Base-by-base conservation (phyloP, 2,329 filamentous ascomycete genomes). In the Daldinia sp. region DNA sequence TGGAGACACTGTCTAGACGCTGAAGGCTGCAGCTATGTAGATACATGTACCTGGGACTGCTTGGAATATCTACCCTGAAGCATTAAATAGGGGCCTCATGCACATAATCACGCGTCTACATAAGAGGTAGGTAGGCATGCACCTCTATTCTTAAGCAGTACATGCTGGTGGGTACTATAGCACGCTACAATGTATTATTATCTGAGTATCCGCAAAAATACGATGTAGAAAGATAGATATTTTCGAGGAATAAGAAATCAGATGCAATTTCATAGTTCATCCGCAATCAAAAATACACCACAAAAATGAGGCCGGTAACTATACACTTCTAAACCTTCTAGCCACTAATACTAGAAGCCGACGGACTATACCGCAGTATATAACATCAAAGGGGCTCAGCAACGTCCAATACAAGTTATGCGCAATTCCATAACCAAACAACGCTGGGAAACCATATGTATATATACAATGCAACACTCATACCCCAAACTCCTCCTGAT, bases 401-500 rank as follows among this genome's bases (percentile, higher is more conserved):
- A 25, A n/a, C 21, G n/a, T 17, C 23, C 32, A 50, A 25, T 25
- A 45, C 39, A 49, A 43, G 1, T 43, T 25, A 55, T 56, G 25
- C 51, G 47, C 35, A 47, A 35, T 58, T 39, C 30, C 17, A 63
- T 56, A 49, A 58, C 50, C 29, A 60, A 54, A 7, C 34, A 19
- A 62, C 48, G 56, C 23, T 53, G 21, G 23, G 21, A 55, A 55
- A 17, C n/a, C 25, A 61, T 21, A 41, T 41, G 15, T 62, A 70
- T 68, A 54, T 67, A 65, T 56, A 49, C 67, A 58, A 50, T 27
- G 21, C 32, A 53, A 39, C 15, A 43, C 32, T 58, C 58, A 49
- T 58, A 34, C 13, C 52, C 51, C 45, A 8, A 51, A 70, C 69
- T 67, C 69, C 68, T 9, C n/a, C 27, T 21, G 47, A 70, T 70